Evolutionary conservation across 305 asterid species (phyloP), one percentile per base, ranked within the genome.

Genomic region (Petunia hybrid): DNA sequence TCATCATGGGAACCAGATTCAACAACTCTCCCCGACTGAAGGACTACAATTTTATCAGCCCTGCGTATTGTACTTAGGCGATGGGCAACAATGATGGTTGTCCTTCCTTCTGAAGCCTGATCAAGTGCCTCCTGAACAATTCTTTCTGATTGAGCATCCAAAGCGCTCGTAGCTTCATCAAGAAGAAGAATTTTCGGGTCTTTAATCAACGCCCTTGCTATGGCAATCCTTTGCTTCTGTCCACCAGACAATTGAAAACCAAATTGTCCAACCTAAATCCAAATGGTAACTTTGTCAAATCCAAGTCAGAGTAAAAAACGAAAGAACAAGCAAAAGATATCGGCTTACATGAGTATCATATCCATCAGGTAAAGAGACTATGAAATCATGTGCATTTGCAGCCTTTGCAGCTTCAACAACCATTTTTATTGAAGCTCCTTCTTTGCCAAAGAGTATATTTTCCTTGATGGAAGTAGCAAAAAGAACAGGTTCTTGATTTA

Each of bases 91-190:
- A 89, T 85, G 1, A 94, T 83, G 0, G 98, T 94, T 8, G 97
- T 94, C 77, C 97, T 84, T 69, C 95, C 97, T 5, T 4, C 76
- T 7, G 92, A 89, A 81, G 91, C 97, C 40, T 75, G 77, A 39
- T 92, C 95, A 5, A 94, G 88, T 38, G 98, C 97, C 40, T 88
- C 91, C 48, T 91, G 97, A 41, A 92, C 94, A 6, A 88, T n/a
- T 76, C 85, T 81, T 85, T 94, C 98, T 1, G 98, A 94, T 83
- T 94, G 90, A 4, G 92, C 83, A 78, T 94, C 98, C 42, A 94
- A 77, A 43, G 98, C 97, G 80, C 97, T 90, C 0, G 97, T 94
- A 36, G 98, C 98, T 87, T 94, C 98, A 69, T 94, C 98, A 13
- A 94, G 94, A 59, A 92, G 61, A 46, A 92, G 95, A 73, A 94